Base-by-base conservation (phyloP, 2,329 filamentous ascomycete genomes). In the Colletotrichum eleusines region DNA sequence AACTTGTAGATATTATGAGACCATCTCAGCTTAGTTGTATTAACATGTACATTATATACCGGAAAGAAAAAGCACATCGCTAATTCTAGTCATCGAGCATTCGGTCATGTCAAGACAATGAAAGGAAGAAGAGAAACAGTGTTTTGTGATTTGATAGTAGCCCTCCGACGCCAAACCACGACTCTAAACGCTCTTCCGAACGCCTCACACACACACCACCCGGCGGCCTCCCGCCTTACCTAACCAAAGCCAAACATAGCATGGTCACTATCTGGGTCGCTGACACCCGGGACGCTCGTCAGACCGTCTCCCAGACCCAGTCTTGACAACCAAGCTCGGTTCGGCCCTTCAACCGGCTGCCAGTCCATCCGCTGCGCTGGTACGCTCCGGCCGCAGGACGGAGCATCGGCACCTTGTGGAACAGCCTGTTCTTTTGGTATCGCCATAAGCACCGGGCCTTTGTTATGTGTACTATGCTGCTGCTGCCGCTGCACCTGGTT, bases 301-400 rank as follows among this genome's bases (percentile, higher is more conserved):
- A 14, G 2, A 2, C 8, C 5, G n/a, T n/a, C 8, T 2, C 3
- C 4, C 1, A 18, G 6, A 18, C 6, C 6, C n/a, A 3, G 14
- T 11, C n/a, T 55, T 9, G n/a, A 18, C n/a, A 18, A 16, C 11
- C 14, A 16, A 16, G 2, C 14, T 8, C 20, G n/a, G 20, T 26
- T 57, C 35, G 9, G 35, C 7, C 8, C 14, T 26, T 28, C 20
- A 3, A 2, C n/a, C 6, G 33, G 54, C n/a, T 14, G 12, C 54
- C 54, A 40, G 6, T 26, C 35, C 54, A 40, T 38, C 14, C 35
- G 14, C 14, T 38, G 20, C 1, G 9, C 7, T 26, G 20, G n/a
- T 18, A 26, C 11, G 14, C 7, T 1, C 14, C 33, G 50, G 18
- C 28, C 20, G 16, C 50, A 28, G 31, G 28, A 54, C 28, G 28